Evolutionary conservation across 257 asterid genomes (phyloP).

Genomic region (Salvia miltiorrhiza): DNA sequence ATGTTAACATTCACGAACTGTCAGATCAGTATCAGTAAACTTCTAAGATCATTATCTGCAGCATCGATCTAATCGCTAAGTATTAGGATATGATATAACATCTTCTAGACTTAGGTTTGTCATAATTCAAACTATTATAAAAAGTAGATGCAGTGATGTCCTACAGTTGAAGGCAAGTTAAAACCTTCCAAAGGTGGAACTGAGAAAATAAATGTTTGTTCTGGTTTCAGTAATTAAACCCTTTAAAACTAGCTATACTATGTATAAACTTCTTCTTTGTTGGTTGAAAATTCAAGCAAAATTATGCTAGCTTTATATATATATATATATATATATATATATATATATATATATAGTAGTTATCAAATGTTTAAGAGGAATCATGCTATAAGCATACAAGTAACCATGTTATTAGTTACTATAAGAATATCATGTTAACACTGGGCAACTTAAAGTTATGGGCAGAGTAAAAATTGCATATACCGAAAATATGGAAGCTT

Average conservation of each 20-base stretch:
- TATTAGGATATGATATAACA: not conserved
- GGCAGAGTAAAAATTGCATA: not conserved
- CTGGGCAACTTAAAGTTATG: not conserved
- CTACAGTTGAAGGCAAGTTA: not conserved
- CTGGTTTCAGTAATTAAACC: not conserved
- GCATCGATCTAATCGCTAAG: not conserved
- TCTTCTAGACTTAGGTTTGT: not conserved
- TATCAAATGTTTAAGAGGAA: not conserved
- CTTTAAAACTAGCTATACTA: not conserved
- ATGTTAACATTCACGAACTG: not conserved
- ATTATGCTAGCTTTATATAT: no score
- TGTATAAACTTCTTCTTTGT: not conserved
- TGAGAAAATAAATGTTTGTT: not conserved
- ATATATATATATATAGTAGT: no score
- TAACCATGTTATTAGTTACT: not conserved
- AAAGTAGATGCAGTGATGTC: not conserved
- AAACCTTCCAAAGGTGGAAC: not conserved
- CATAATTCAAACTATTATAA: not conserved
- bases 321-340: no score
- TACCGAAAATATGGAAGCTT: not conserved
- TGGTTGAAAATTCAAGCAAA: not conserved
- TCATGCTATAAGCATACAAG: not conserved
- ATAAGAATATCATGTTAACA: not conserved
- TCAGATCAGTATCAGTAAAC: not conserved
- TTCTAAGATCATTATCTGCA: conserved; percentile 7